Percentiles rank a stretch among this genome's conserved stretches.
Evolutionary conservation across 202 grass and related monocot genomes (phyloP).

Genomic region (Eragrostis tef): DNA sequence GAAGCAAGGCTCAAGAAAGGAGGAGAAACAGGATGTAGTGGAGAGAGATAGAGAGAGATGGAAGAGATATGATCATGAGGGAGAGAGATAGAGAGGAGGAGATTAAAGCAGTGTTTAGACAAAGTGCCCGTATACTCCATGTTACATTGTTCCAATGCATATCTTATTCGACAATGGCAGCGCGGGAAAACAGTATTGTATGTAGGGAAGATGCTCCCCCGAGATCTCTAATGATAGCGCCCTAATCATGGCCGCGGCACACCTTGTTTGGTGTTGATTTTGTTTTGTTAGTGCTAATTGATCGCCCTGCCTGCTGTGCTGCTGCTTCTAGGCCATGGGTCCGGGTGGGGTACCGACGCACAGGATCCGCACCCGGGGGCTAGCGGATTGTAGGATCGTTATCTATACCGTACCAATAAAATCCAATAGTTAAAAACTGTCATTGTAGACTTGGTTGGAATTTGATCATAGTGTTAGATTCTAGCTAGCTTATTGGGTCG

Average conservation of each 20-base stretch:
- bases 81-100: too few relatives aligned
- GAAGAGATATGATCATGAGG: slow-evolving; percentile 10
- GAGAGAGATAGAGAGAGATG: slow-evolving; percentile 41
- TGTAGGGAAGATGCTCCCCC: slow-evolving; percentile 51
- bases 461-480: background rate
- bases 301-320: background rate
- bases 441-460: background rate
- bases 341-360: background rate
- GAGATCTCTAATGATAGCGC: slow-evolving; percentile 62
- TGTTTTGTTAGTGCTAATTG: background rate
- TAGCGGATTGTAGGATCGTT: background rate
- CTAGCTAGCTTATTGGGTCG: background rate
- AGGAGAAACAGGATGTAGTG: slow-evolving; percentile 49
- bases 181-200: slow-evolving; percentile 30
- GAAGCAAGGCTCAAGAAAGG: slow-evolving; percentile 48
- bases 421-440: background rate
- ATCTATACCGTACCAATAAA: background rate
- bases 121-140: slow-evolving; percentile 39
- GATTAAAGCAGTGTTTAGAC: slow-evolving; percentile 13
- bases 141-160: slow-evolving; percentile 59
- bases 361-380: background rate
- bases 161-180: slow-evolving; percentile 45
- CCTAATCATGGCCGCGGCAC: slow-evolving; percentile 59
- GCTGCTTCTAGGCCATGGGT: slow-evolving; percentile 8
- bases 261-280: slow-evolving; percentile 8